phyloP scores from a whole-genome alignment of 441 rosid species.

The Flueggea neowawraea region DNA sequence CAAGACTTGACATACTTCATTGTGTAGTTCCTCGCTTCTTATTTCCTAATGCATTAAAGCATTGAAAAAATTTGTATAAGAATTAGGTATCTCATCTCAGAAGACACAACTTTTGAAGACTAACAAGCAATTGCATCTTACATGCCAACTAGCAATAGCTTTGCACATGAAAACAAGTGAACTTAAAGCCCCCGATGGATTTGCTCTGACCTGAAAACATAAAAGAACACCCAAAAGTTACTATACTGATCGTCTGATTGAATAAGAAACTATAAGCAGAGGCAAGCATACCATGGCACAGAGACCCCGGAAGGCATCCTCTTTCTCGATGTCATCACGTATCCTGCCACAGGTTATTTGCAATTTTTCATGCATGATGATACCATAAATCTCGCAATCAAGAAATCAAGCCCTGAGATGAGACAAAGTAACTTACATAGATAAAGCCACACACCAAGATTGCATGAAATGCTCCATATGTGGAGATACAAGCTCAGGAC shows the following conservation, averaged over 20 bases:
- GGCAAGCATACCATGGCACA: slow-evolving; percentile 82
- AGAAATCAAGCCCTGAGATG: slow-evolving; percentile 8
- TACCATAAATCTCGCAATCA: neutral
- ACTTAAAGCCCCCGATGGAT: slow-evolving; percentile 90
- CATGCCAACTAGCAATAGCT: slow-evolving; percentile 99
- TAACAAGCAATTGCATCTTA: slow-evolving; percentile 25
- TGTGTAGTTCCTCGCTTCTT: slow-evolving; percentile 77
- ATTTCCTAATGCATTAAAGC: slow-evolving; percentile 58
- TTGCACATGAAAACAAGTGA: slow-evolving; percentile 86
- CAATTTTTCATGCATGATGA: neutral
- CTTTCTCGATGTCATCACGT: slow-evolving; percentile 96
- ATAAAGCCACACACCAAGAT: slow-evolving; percentile 84
- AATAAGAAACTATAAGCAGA: slow-evolving; percentile 10
- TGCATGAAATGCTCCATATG: slow-evolving; percentile 96
- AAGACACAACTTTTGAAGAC: slow-evolving; percentile 8
- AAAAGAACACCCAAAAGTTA: slow-evolving; percentile 5
- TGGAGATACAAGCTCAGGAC: slow-evolving; percentile 90
- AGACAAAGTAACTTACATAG: slow-evolving; percentile 35
- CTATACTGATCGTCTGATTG: neutral
- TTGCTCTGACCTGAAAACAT: slow-evolving; percentile 66
- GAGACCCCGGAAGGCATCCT: slow-evolving; percentile 96
- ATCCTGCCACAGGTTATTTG: slow-evolving; percentile 48
- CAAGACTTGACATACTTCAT: slow-evolving; percentile 88
- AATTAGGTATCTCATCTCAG: neutral
- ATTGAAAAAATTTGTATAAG: too few species aligned